Percentiles rank a stretch among this genome's conserved stretches.
phyloP scores from a whole-genome alignment of 192 early-diverging fungal genomes.

The Linnemannia exigua region DNA sequence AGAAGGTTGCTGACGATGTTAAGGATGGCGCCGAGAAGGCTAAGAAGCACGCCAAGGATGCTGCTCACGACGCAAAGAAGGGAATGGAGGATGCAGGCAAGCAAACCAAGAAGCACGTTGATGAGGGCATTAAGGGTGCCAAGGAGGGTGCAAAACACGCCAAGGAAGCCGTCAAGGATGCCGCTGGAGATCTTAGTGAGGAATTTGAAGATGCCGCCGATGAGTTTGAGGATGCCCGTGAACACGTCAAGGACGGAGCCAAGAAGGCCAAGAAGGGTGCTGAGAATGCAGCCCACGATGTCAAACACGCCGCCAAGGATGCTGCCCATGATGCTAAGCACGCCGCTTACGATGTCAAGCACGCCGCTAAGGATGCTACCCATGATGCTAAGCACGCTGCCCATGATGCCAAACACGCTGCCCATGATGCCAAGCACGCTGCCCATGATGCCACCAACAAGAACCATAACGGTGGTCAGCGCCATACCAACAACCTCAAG shows the following conservation, averaged over 20 bases:
- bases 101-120: constrained; percentile 4
- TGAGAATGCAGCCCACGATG: constrained; percentile 5
- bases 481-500: constrained; percentile 42
- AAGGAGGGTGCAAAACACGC: constrained; percentile 7
- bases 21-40: constrained; percentile 14
- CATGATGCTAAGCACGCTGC: not conserved
- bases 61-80: not conserved
- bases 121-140: constrained; percentile 7
- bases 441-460: not conserved
- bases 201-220: constrained; percentile 22
- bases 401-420: constrained; percentile 13
- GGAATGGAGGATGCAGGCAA: constrained; percentile 2
- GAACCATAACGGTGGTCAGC: not conserved
- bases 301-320: constrained; percentile 19
- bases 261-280: constrained; percentile 20
- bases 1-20: constrained; percentile 10
- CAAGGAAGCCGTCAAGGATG: constrained; percentile 2
- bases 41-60: constrained; percentile 14
- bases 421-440: not conserved
- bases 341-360: not conserved
- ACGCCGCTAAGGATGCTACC: constrained; percentile 4
- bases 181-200: not conserved
- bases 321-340: constrained; percentile 15
- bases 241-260: not conserved
- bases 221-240: constrained; percentile 14